Conservation (phyloP, 192 early-diverging fungal genomes). For the Obelidium mucronatum region DNA sequence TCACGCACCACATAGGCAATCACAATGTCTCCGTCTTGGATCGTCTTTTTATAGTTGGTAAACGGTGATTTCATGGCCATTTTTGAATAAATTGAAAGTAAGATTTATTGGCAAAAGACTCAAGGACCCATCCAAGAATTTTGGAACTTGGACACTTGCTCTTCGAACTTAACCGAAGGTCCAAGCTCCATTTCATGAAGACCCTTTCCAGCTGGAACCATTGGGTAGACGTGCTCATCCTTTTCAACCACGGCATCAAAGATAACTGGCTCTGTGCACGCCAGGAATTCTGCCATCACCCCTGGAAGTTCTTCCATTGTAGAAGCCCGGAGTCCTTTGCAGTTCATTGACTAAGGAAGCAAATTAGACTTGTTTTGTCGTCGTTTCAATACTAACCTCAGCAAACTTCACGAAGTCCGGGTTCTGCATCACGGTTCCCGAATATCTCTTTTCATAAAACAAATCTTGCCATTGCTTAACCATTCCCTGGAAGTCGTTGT, state of each 20-base stretch:
- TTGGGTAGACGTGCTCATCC: slow-evolving; percentile 94
- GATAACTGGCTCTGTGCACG: slow-evolving; percentile 82
- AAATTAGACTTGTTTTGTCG: slow-evolving; percentile 6
- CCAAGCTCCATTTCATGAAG: slow-evolving; percentile 83
- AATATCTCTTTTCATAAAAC: slow-evolving; percentile 97
- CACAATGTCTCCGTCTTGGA: slow-evolving; percentile 82
- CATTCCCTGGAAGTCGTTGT: slow-evolving; percentile 99
- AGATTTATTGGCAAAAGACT: background rate
- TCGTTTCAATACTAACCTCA: slow-evolving; percentile 55
- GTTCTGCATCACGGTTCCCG: slow-evolving; percentile 93
- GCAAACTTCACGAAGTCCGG: slow-evolving; percentile 99
- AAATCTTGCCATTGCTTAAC: slow-evolving; percentile 88
- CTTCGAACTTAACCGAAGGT: slow-evolving; percentile 45
- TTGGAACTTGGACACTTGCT: slow-evolving; percentile 52
- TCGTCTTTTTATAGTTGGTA: slow-evolving; percentile 37
- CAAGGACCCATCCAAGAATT: slow-evolving; percentile 59
- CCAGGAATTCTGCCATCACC: slow-evolving; percentile 91
- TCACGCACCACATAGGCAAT: slow-evolving; percentile 73
- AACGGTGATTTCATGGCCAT: slow-evolving; percentile 19
- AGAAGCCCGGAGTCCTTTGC: slow-evolving; percentile 85
- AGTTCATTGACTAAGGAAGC: slow-evolving; percentile 68
- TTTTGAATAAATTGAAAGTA: background rate
- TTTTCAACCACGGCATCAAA: slow-evolving; percentile 92
- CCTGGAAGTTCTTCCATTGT: slow-evolving; percentile 84
- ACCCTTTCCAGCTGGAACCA: slow-evolving; percentile 95